Base-by-base conservation (phyloP, 148 eudicot species). In the Spergularia marina region DNA sequence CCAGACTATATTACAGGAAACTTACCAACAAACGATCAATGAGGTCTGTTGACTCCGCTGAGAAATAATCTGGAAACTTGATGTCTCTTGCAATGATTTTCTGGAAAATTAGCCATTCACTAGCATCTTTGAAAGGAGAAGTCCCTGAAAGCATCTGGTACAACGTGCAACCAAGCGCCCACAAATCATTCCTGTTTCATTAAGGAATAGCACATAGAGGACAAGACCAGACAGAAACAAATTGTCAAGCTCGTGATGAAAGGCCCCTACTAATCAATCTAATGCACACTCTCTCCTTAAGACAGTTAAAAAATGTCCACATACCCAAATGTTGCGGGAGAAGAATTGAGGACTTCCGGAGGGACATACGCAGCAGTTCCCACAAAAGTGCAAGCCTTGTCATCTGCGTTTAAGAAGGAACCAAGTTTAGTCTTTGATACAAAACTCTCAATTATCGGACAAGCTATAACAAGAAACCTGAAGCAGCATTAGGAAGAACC, bases 321-420 rank as follows among this genome's bases (percentile, higher is more conserved):
- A 79, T 79, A 95, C 99, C 99, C 99, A 83, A 95, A 86, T 72
- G 99, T 95, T 39, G 99, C 99, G 63, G 99, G 98, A 70, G 98
- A 95, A 61, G 96, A 92, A 84, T 95, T 92, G 70, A 95, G 80
- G 81, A 95, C 98, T 83, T 95, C 99, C 20, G 99, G 99, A 74
- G 99, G 99, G 34, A 92, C 99, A 83, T 92, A 95, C 65, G 99
- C 99, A 56, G 99, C 99, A 34, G 99, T 95, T 71, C 99, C 99
- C 73, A 95, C 99, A 88, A 95, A 95, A 80, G 99, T 91, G 80
- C 98, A 95, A 53, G 98, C 98, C 84, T 95, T 92, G 69, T 95
- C 98, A 81, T 95, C 99, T 95, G 90, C 13, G 77, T 14, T 74
- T 54, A 53, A 20, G 52, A 66, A 72, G 30, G 12, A 59, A 80